Evolutionary conservation across 1,139 yeast species (phyloP), one percentile per base, ranked within the genome.

Genomic region (Saccharomyces pastorianus): DNA sequence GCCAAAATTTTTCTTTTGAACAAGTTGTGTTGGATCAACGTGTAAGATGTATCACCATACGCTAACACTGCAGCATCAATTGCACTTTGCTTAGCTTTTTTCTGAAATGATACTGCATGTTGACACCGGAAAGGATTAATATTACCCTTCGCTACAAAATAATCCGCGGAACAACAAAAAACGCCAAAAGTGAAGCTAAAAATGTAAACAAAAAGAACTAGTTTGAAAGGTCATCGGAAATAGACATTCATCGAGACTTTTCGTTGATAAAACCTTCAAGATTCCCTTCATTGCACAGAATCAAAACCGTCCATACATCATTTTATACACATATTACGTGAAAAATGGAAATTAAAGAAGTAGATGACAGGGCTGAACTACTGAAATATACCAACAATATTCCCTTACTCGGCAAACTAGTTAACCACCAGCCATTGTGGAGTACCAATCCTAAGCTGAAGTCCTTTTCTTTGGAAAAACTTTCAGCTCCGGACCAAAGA

Each of bases 391-490:
- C 34, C n/a, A 46, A 38, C 6, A 29, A 44, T 9, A 17, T 51
- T 23, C 58, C 61, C 27, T 50, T 60, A 23, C 52, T 61, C 28
- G 55, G 64, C 14, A 57, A 71, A 20, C 53, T 65, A 52, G 70
- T 64, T 32, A 72, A 70, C 55, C 62, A 59, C 46, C 74, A 70
- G 49, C 74, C 74, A n/a, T 56, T 64, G 1, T 66, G 65, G 17
- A 59, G 64, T 14, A 58, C 63, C 9, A 54, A 59, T 27, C 69
- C 69, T 17, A 71, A 71, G 60, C 64, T 72, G 46, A 73, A 71
- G 54, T 77, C 82, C 2, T 71, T 71, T 54, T 76, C 82, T 3
- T 62, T 81, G 49, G 60, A 60, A 41, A 57, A 61, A 51, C 50
- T 63, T 23, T 50, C 58, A 3, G 48, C 57, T 14, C 54, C 59